Conservation (phyloP, 495 filamentous ascomycete genomes). For the Acidiella bohemica region DNA sequence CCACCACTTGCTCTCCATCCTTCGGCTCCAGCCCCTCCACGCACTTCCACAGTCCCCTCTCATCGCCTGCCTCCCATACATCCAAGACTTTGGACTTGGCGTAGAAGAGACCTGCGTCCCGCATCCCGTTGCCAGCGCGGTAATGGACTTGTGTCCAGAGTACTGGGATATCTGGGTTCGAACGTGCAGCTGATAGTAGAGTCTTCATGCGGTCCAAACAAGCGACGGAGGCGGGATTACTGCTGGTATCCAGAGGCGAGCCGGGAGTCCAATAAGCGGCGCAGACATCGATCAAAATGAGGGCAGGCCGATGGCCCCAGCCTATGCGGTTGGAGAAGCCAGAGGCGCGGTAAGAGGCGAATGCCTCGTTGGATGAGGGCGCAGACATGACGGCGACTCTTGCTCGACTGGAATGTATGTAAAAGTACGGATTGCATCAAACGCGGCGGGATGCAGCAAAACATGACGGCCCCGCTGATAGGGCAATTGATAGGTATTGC, state of each 20-base stretch:
- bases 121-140: conserved; percentile 24
- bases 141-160: conserved; percentile 28
- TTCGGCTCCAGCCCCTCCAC: conserved; percentile 25
- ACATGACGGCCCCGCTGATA: too few relatives aligned
- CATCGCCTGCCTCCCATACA: conserved; percentile 28
- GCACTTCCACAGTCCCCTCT: conserved; percentile 22
- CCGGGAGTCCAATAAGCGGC: conserved; percentile 28
- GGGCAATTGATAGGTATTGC: too few relatives aligned
- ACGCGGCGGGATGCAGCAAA: too few relatives aligned
- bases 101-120: conserved; percentile 27
- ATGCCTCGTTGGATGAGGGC: too few relatives aligned
- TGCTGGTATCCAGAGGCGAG: conserved; percentile 24
- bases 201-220: conserved; percentile 24
- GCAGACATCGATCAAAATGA: conserved; percentile 33
- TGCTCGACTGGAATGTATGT: too few relatives aligned
- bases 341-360: too few relatives aligned
- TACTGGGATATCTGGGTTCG: conserved; percentile 19
- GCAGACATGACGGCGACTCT: too few relatives aligned
- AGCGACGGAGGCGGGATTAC: conserved; percentile 21
- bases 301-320: conserved; percentile 26
- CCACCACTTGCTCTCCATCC: conserved; percentile 24
- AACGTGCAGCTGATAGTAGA: conserved; percentile 25
- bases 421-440: too few relatives aligned
- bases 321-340: conserved; percentile 27
- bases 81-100: conserved; percentile 24